Evolutionary conservation across 192 early-diverging fungal genomes (phyloP), one percentile per base, ranked within the genome.

Genomic region (Dissophora globulifera): DNA sequence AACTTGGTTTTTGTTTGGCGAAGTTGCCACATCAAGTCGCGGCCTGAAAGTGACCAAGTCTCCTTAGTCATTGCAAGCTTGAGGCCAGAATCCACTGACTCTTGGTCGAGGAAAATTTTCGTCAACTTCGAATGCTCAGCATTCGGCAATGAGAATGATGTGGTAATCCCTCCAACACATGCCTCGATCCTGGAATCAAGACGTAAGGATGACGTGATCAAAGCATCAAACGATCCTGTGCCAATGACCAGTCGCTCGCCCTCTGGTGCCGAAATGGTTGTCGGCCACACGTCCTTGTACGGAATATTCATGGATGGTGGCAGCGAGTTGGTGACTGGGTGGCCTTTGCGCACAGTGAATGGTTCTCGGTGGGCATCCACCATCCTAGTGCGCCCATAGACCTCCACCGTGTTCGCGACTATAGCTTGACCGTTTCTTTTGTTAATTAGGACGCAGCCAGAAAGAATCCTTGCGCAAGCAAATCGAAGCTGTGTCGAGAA

Each of bases 391-490:
- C 55, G 48, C 16, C 70, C 62, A 26, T 74, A 74, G 26, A 41
- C 49, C 62, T 74, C 70, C 6, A 64, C 49, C 31, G 58, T 46
- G 30, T 61, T 65, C 10, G 57, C 53, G 9, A 64, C 43, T 20
- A 74, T 30, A 29, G 70, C 70, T 55, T 74, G 62, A 2, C 55
- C 55, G 29, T 50, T 58, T 41, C 48, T 45, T 46, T 2, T 42
- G 47, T 74, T 64, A 11, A 62, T 17, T 30, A 74, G 35, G 45
- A 65, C 50, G n/a, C 61, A 62, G 0, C 70, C 70, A 43, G 55
- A 53, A 10, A 74, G 41, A 42, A 64, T 42, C 16, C 50, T 35
- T 33, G 70, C 53, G 1, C 38, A 54, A 23, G 62, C 47, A 54
- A 48, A 74, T 6, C 53, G 54, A 49, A 65, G 17, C 10, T 58